A percentile compares a stretch with the other conserved stretches of the same genome.
These are phyloP conservation scores for Lactifluus volemus DNA, from an alignment of 768 basidiomycete genomes.

Conservation along the genomic window DNA sequence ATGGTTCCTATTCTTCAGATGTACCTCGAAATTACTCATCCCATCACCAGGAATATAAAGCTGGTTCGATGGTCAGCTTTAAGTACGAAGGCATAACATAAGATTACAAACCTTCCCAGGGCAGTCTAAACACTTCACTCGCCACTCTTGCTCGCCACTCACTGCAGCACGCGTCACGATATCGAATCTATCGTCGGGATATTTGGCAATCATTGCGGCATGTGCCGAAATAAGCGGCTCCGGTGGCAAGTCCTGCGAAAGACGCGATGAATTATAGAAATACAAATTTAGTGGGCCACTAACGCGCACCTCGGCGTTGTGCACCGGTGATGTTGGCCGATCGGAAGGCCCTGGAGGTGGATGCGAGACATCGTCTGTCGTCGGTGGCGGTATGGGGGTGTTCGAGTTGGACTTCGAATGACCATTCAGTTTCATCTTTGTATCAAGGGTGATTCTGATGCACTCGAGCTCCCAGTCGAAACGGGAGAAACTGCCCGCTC, in stretches of 20 bases:
- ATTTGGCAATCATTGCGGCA: slow-evolving; percentile 56
- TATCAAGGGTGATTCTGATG: slow-evolving; percentile 66
- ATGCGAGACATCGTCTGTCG: slow-evolving; percentile 14
- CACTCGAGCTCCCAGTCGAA: slow-evolving; percentile 58
- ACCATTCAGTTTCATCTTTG: slow-evolving; percentile 54
- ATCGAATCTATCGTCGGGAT: slow-evolving; percentile 78
- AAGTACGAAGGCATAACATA: not conserved
- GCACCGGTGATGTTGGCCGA: slow-evolving; percentile 12
- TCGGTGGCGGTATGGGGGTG: slow-evolving; percentile 19
- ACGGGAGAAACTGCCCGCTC: slow-evolving; percentile 63
- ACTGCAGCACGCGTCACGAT: slow-evolving; percentile 52
- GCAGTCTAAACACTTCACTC: slow-evolving; percentile 85
- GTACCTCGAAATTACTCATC: slow-evolving; percentile 81
- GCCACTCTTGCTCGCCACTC: slow-evolving; percentile 69
- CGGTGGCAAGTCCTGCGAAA: slow-evolving; percentile 35
- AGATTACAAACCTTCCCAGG: slow-evolving; percentile 72
- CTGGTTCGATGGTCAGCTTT: slow-evolving; percentile 1
- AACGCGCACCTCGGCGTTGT: slow-evolving; percentile 4
- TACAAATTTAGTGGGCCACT: not conserved
- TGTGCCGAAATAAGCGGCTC: slow-evolving; percentile 66
- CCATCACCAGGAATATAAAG: slow-evolving; percentile 17
- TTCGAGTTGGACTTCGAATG: slow-evolving; percentile 28
- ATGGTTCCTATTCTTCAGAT: slow-evolving; percentile 80
- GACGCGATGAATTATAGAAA: not conserved
- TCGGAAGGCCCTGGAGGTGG: slow-evolving; percentile 7